Evolutionary conservation across 495 filamentous ascomycete species (phyloP).

Genomic region (Astrothelium macrocarpum): DNA sequence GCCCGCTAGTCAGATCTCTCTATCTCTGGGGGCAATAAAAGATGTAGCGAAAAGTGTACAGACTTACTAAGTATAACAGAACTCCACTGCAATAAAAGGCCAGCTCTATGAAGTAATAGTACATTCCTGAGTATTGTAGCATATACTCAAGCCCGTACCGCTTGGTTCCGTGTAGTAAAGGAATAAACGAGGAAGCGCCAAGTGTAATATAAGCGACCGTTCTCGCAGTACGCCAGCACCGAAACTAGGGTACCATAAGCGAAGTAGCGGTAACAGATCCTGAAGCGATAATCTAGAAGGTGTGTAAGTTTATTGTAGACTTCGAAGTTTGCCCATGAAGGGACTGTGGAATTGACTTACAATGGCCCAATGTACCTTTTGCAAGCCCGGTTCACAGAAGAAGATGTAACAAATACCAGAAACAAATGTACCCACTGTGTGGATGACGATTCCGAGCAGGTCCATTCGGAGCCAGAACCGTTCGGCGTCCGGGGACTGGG

Average conservation of each 20-base stretch:
- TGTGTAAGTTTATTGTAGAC: conserved; percentile 2
- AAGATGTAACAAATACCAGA: conserved; percentile 20
- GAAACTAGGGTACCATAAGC: not conserved
- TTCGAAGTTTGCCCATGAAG: not conserved
- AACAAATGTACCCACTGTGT: conserved; percentile 18
- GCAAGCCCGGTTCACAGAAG: conserved; percentile 18
- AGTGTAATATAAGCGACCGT: not conserved
- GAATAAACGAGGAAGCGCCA: not conserved
- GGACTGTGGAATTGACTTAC: conserved; percentile 11
- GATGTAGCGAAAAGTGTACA: not conserved
- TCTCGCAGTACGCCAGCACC: not conserved
- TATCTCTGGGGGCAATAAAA: not conserved
- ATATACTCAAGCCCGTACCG: not conserved
- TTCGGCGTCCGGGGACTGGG: conserved; percentile 13
- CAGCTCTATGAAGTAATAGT: not conserved
- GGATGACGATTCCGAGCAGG: conserved; percentile 19
- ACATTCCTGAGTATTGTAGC: not conserved
- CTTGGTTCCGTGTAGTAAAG: not conserved
- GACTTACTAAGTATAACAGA: not conserved
- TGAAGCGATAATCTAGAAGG: conserved; percentile 4
- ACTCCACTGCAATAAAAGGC: not conserved
- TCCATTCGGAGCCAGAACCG: conserved; percentile 16
- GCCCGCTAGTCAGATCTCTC: not conserved
- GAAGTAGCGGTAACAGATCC: conserved; percentile 6
- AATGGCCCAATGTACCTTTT: conserved; percentile 19